Conservation (phyloP, 495 filamentous ascomycete genomes). For the Cairneyella variabilis region DNA sequence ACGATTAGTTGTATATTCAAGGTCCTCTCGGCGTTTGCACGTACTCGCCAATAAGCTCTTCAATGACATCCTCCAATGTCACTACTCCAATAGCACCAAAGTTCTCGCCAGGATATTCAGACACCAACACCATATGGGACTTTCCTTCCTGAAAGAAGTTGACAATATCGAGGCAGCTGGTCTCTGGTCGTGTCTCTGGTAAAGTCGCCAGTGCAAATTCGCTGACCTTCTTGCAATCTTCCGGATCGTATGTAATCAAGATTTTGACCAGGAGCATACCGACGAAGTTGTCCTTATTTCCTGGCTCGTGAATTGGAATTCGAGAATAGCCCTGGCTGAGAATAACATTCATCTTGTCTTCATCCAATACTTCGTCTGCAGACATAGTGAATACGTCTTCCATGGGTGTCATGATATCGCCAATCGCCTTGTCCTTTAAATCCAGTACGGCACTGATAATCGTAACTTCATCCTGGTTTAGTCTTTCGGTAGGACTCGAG, state of each 20-base stretch:
- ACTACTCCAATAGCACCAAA: slow-evolving; percentile 89
- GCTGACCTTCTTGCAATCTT: slow-evolving; percentile 77
- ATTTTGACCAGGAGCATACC: slow-evolving; percentile 98
- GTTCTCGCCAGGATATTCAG: slow-evolving; percentile 82
- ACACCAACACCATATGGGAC: slow-evolving; percentile 97
- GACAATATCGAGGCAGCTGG: slow-evolving; percentile 94
- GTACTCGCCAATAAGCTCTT: slow-evolving; percentile 96
- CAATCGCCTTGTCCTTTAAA: slow-evolving; percentile 92
- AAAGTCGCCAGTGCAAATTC: slow-evolving; percentile 92
- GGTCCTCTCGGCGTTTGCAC: no score
- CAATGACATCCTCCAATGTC: slow-evolving; percentile 95
- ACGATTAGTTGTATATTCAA: slow-evolving; percentile 20
- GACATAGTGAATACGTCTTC: slow-evolving; percentile 94
- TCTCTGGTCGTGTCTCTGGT: slow-evolving; percentile 90
- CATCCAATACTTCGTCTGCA: slow-evolving; percentile 85
- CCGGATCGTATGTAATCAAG: slow-evolving; percentile 96
- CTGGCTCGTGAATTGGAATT: slow-evolving; percentile 87
- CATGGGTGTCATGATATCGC: slow-evolving; percentile 97
- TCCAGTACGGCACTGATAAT: slow-evolving; percentile 97
- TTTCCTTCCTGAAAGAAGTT: slow-evolving; percentile 99
- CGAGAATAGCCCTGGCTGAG: slow-evolving; percentile 90
- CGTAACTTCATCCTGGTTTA: slow-evolving; percentile 96
- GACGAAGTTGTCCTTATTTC: slow-evolving; percentile 81
- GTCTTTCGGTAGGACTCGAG: slow-evolving; percentile 72
- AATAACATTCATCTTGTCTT: slow-evolving; percentile 87